Percentiles rank a stretch among this genome's conserved stretches.
Evolutionary conservation across 495 filamentous ascomycete species (phyloP).

Genomic region (Lophiostoma macrostomum): DNA sequence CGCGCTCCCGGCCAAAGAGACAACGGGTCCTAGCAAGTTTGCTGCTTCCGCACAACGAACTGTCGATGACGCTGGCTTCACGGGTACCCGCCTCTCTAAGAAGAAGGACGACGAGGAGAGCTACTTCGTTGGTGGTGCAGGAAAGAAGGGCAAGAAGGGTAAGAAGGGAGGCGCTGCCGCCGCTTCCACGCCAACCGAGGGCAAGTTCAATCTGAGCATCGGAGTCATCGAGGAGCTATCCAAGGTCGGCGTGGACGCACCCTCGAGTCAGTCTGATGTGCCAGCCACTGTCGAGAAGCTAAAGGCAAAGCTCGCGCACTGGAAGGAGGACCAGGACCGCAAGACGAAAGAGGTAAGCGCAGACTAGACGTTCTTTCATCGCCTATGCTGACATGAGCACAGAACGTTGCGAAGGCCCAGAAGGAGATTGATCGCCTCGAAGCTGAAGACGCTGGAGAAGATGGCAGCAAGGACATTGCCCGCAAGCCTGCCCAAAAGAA

Average conservation of each 20-base stretch:
- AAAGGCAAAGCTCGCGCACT: slow-evolving; percentile 84
- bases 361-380: not conserved
- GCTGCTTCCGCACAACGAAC: slow-evolving; percentile 75
- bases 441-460: slow-evolving; percentile 45
- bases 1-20: slow-evolving; percentile 60
- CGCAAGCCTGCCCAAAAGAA: slow-evolving; percentile 55
- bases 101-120: slow-evolving; percentile 85
- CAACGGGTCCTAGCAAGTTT: slow-evolving; percentile 62
- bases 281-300: slow-evolving; percentile 78
- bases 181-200: slow-evolving; percentile 42
- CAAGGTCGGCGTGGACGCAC: slow-evolving; percentile 79
- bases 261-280: slow-evolving; percentile 79
- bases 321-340: slow-evolving; percentile 84
- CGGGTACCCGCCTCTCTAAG: slow-evolving; percentile 71
- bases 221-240: slow-evolving; percentile 86
- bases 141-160: slow-evolving; percentile 94
- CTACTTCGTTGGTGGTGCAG: slow-evolving; percentile 73
- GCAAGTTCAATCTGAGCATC: slow-evolving; percentile 82
- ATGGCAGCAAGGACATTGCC: slow-evolving; percentile 42
- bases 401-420: slow-evolving; percentile 72
- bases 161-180: slow-evolving; percentile 59
- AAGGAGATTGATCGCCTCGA: slow-evolving; percentile 66
- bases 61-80: slow-evolving; percentile 71
- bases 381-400: not conserved
- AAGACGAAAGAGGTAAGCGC: slow-evolving; percentile 85